Base-by-base conservation (phyloP, 2,329 filamentous ascomycete species). In the Arachnomyces sp. region DNA sequence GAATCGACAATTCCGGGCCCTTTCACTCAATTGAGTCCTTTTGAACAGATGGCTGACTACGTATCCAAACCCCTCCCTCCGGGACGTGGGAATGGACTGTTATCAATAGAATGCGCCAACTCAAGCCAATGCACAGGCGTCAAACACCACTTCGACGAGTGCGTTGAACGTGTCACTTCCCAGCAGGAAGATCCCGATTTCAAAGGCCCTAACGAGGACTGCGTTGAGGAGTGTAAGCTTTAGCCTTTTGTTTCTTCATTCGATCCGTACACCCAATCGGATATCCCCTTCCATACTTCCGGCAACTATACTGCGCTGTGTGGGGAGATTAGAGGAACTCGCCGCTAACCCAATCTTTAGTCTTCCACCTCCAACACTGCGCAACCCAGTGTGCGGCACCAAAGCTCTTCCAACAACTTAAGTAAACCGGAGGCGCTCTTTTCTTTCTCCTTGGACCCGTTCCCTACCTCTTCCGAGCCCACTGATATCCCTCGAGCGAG, bases 111-210 rank as follows among this genome's bases (percentile, higher is more conserved):
- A 62, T 98, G 92, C 78, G 78, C 79, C 68, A 80, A 90, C 66
- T 88, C 88, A 51, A 77, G 83, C 66, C 74, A 85, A 68, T 98
- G 92, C 72, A 75, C 82, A 47, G 82, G 84, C 44, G 78, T 79
- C 62, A 98, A 96, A 81, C 90, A 96, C 77, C 92, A 98, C 78
- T 96, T 84, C 67, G 90, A 96, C 53, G 87, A 95, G 72, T 98
- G 92, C 67, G 88, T 90, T 56, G 89, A 95, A 78, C 88, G 92
- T 58, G 92, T 98, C 55, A 86, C 81, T 46, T 68, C 52, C 57
- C 67, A 75, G 61, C 64, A 74, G 55, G 79, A 87, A 59, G 78
- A 83, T 54, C 77, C 82, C 50, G 80, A 83, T 55, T 74, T 76
- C 68, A 80, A 82, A 69, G 82, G 73, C 41, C 72, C 82, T 56